Evolutionary conservation across 2,329 filamentous ascomycete genomes (phyloP).

Genomic region (Didymella exigua): DNA sequence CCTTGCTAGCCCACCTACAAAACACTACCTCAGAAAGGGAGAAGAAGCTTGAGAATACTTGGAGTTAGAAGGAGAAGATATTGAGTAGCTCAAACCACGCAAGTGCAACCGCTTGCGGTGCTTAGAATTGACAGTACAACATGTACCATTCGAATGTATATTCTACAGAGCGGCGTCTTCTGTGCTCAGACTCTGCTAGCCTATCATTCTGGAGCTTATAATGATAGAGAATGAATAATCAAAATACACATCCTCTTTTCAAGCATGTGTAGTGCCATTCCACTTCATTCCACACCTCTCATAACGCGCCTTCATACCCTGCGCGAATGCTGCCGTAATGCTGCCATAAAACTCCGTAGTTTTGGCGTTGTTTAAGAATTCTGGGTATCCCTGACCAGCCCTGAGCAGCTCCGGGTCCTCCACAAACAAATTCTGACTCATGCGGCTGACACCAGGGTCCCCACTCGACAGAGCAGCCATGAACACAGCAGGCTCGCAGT

Average conservation of each 20-base stretch:
- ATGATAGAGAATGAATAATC: too few species aligned
- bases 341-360: constrained; percentile 1
- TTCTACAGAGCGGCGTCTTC: too few species aligned
- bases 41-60: not conserved
- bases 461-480: constrained; percentile 1
- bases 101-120: too few species aligned
- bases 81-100: too few species aligned
- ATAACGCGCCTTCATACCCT: not conserved
- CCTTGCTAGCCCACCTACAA: too few species aligned
- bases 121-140: too few species aligned
- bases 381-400: not conserved
- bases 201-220: too few species aligned
- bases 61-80: not conserved
- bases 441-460: constrained; percentile 4
- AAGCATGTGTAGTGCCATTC: constrained; percentile 4
- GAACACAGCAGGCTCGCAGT: constrained; percentile 5
- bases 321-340: constrained; percentile 5
- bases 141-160: too few species aligned
- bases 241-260: not conserved
- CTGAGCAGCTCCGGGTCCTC: constrained; percentile 1
- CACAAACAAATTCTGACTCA: constrained; percentile 1
- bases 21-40: too few species aligned
- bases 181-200: too few species aligned
- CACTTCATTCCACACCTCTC: constrained; percentile 5
- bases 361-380: not conserved